Evolutionary conservation across 2,329 filamentous ascomycete species (phyloP), one percentile per base, ranked within the genome.

Genomic region (Dactylellina drechsleri): DNA sequence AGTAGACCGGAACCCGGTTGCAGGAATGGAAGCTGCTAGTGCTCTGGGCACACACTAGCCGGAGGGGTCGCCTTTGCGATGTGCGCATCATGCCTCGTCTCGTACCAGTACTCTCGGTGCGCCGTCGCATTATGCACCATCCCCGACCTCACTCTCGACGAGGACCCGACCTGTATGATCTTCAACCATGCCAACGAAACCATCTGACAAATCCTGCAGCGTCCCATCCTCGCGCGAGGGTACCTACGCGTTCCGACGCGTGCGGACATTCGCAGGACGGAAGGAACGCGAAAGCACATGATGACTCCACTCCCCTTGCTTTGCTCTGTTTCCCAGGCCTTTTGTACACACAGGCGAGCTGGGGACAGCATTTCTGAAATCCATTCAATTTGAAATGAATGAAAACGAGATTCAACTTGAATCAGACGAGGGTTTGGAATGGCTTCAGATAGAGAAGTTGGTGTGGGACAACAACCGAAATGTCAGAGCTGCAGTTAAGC

Each of bases 281-380:
- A 65, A 5, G 15, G 58, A 65, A 65, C 64, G 58, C 71, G 71
- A 68, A 68, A 58, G 71, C 71, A 75, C 71, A 67, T 68, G 71
- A 75, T 68, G 64, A 64, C 62, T 58, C 54, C 41, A 54, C 18
- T 65, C n/a, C 36, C 8, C 26, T 59, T 41, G 28, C 56, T 16
- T 31, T n/a, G 23, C 13, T 15, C 36, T 18, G 28, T 49, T 50
- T 7, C 2, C 36, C 4, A 36, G 31, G 59, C 4, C 49, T 50
- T 58, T 45, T 26, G 40, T 18, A 66, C 57, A 47, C 65, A 68
- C 65, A 47, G 47, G 65, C 45, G 40, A 50, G 40, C 56, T 36
- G 31, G 53, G 16, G 18, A 18, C 16, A 12, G 50, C 52, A 56
- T 70, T 70, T 66, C 60, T 50, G 58, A 64, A 64, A 26, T 13